phyloP scores from a whole-genome alignment of 2,329 filamentous ascomycete species.

The Phialophora expanda region DNA sequence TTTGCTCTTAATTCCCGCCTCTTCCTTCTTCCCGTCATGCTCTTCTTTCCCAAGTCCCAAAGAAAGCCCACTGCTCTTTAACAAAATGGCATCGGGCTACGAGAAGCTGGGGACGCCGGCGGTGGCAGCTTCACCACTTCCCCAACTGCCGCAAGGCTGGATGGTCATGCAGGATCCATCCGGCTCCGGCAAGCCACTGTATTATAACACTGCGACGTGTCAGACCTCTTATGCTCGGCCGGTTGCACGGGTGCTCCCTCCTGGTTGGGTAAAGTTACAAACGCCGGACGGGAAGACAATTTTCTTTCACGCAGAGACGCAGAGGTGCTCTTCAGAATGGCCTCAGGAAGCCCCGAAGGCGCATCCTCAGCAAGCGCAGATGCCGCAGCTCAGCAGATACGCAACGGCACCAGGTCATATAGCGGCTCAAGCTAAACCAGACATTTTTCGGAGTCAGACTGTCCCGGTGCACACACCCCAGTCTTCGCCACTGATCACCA shows the following conservation, averaged over 20 bases:
- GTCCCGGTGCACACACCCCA: constrained; percentile 1
- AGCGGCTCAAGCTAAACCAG: background rate
- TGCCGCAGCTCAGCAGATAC: constrained; percentile 14
- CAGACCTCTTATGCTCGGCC: constrained; percentile 17
- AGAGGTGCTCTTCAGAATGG: constrained; percentile 14
- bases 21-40: background rate
- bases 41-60: background rate
- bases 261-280: constrained; percentile 19
- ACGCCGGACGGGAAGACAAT: constrained; percentile 22
- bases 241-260: constrained; percentile 10
- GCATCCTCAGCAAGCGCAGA: background rate
- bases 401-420: background rate
- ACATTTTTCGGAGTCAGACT: constrained; percentile 17
- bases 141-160: constrained; percentile 17
- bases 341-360: background rate
- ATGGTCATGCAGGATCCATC: constrained; percentile 17
- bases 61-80: background rate
- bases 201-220: constrained; percentile 11
- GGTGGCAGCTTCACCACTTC: background rate
- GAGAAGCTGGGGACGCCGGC: background rate
- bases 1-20: constrained; percentile 1
- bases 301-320: constrained; percentile 20
- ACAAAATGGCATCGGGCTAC: constrained; percentile 1
- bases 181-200: constrained; percentile 10
- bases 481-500: background rate